Percentiles rank a stretch among this genome's conserved stretches.
Evolutionary conservation across 306 rosid genomes (phyloP).

Genomic region (Quercus ilex): DNA sequence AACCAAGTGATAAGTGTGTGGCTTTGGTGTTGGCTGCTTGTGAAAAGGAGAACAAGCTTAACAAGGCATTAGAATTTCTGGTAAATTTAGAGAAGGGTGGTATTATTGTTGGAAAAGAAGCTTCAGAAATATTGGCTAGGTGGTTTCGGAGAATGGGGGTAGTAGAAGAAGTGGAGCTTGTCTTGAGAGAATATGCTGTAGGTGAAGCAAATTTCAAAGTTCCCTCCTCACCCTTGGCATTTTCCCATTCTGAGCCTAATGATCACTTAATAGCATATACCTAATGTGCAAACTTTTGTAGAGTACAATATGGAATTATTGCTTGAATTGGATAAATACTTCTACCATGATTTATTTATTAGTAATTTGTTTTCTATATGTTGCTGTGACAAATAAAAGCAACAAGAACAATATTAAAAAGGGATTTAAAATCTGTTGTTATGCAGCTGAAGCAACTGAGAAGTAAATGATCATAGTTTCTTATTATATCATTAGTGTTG

Average conservation of each 20-base stretch:
- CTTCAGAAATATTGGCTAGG: constrained; percentile 57
- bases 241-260: neutral
- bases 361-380: too few relatives aligned
- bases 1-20: constrained; percentile 72
- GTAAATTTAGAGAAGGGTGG: constrained; percentile 65
- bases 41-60: constrained; percentile 65
- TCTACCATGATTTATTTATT: too few relatives aligned
- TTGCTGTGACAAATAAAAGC: too few relatives aligned
- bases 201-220: constrained; percentile 20
- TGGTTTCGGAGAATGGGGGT: constrained; percentile 85
- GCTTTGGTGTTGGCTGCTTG: constrained; percentile 60
- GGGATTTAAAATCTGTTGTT: too few relatives aligned
- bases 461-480: too few relatives aligned
- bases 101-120: constrained; percentile 63
- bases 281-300: too few relatives aligned
- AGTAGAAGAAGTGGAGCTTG: constrained; percentile 71
- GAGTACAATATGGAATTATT: too few relatives aligned
- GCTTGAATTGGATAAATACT: too few relatives aligned
- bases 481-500: too few relatives aligned
- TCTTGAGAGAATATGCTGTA: constrained; percentile 61
- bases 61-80: constrained; percentile 60
- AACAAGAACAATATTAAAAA: too few relatives aligned
- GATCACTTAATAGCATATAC: too few relatives aligned
- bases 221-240: constrained; percentile 1
- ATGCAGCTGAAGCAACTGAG: too few relatives aligned